Evolutionary conservation across 139 green algal genomes (phyloP), one percentile per base, ranked within the genome.

Genomic region (Parachlorella kessleri): DNA sequence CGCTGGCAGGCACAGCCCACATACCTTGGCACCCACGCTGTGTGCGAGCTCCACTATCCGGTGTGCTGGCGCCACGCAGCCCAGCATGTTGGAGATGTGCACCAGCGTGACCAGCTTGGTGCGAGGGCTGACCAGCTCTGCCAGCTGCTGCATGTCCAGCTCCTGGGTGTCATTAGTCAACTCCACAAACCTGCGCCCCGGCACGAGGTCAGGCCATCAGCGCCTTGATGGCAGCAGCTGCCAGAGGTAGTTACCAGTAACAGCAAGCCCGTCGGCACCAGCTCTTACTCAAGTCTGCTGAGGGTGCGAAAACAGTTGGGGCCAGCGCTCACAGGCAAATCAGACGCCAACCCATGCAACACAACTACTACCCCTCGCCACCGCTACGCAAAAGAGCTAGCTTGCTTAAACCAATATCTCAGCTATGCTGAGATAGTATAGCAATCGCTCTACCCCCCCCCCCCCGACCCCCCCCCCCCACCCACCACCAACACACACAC

Each of bases 41-140:
- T 85, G 72, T 0, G 92, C 87, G 39, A 90, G 70, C 55, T 92
- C 87, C 9, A 88, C 88, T 18, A 98, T 78, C 33, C 87, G 48
- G 4, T 82, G 54, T 32, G 81, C 80, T 65, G 72, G 73, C 67
- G 74, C 88, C 39, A 95, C 87, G 53, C 75, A 83, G 5, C 97
- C 97, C 35, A 99, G 88, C 55, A 95, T 90, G 89, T 99, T 99
- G 85, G 91, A 97, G 7, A 99, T 94, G 81, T 99, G 94, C 33
- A 95, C 91, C 30, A 98, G 85, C 18, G 93, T 86, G 21, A 99
- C 88, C 4, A 99, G 88, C 84, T 94, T 96, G 4, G 92, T 93
- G 48, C 78, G 87, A 38, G 81, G 70, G 42, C 41, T 81, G 30
- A 95, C 54, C 30, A 95, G 67, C 28, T 76, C n/a, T 5, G 54